Percentiles rank a stretch among this genome's conserved stretches.
Evolutionary conservation across 2,329 filamentous ascomycete species (phyloP).

Genomic region (Dothideomycetes sp.): DNA sequence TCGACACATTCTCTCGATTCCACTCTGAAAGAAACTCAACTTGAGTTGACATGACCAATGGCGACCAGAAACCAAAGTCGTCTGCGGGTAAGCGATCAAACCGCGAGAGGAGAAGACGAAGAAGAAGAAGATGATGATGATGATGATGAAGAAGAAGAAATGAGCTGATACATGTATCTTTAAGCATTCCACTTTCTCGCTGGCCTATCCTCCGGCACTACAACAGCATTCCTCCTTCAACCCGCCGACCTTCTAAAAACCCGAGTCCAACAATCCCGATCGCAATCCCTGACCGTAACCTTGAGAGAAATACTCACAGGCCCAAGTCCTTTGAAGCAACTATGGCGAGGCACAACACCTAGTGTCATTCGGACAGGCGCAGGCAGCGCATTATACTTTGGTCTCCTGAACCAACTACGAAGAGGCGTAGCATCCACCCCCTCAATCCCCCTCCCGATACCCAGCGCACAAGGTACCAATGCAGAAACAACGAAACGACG

Average conservation of each 20-base stretch:
- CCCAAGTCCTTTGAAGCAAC: slow-evolving; percentile 56
- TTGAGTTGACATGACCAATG: slow-evolving; percentile 16
- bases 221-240: slow-evolving; percentile 83
- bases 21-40: too few relatives aligned
- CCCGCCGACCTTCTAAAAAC: slow-evolving; percentile 96
- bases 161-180: neutral
- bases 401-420: slow-evolving; percentile 60
- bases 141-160: too few relatives aligned
- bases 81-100: slow-evolving; percentile 14
- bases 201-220: slow-evolving; percentile 76
- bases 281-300: slow-evolving; percentile 55
- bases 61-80: slow-evolving; percentile 17
- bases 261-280: slow-evolving; percentile 78
- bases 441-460: slow-evolving; percentile 18
- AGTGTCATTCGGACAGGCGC: slow-evolving; percentile 89
- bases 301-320: slow-evolving; percentile 61
- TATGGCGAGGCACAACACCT: slow-evolving; percentile 90
- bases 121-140: too few relatives aligned
- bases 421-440: slow-evolving; percentile 23
- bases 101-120: too few relatives aligned
- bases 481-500: slow-evolving; percentile 13
- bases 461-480: slow-evolving; percentile 19
- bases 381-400: slow-evolving; percentile 91
- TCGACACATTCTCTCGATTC: too few relatives aligned
- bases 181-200: slow-evolving; percentile 78